phyloP scores from a whole-genome alignment of 2,329 filamentous ascomycete species.

The Fusarium compactum region DNA sequence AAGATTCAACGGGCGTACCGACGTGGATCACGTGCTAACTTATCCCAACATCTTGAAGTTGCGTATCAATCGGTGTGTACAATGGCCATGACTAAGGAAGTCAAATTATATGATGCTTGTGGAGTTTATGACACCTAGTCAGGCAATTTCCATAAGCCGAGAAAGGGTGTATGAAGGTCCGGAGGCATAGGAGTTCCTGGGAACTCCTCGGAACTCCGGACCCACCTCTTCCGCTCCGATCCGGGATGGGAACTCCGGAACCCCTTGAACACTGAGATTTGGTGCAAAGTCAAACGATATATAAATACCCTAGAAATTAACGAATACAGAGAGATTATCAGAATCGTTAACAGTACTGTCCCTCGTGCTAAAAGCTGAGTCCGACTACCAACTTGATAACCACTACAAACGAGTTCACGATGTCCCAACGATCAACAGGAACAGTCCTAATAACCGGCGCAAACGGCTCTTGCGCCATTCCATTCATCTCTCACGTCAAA shows the following conservation, averaged over 20 bases:
- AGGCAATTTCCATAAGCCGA: background rate
- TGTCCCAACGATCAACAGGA: slow-evolving; percentile 43
- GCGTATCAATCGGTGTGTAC: background rate
- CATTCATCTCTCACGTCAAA: slow-evolving; percentile 32
- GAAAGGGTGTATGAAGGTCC: background rate
- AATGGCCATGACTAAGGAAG: background rate
- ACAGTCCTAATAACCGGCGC: slow-evolving; percentile 54
- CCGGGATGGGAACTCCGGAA: background rate
- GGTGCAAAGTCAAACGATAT: background rate
- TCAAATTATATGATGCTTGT: background rate
- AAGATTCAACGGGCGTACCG: background rate
- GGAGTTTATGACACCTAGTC: background rate
- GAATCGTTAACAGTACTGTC: rapidly evolving
- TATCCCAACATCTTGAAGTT: background rate
- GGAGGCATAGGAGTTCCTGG: slow-evolving; percentile 22
- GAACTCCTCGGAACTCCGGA: slow-evolving; percentile 35
- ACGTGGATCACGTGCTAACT: background rate
- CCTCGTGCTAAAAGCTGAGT: background rate
- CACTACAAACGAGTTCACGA: background rate
- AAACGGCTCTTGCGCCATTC: slow-evolving; percentile 51
- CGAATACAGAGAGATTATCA: rapidly evolving
- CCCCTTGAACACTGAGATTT: background rate
- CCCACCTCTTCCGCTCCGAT: background rate
- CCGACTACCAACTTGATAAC: background rate
- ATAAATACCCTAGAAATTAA: background rate